phyloP scores from a whole-genome alignment of 805 yeast species.

The Candida verbasci region DNA sequence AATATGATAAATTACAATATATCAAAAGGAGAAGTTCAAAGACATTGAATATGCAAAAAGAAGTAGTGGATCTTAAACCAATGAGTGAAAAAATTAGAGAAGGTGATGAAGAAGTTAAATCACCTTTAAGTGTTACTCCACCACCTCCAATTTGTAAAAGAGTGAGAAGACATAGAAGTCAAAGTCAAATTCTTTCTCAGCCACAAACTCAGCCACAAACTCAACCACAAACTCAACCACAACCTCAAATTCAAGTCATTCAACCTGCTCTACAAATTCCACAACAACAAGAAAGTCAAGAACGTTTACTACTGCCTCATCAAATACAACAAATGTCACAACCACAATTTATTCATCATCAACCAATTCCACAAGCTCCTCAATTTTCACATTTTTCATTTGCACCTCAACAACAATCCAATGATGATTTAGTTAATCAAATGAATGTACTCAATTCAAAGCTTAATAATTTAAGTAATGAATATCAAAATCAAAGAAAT shows the following conservation, averaged over 20 bases:
- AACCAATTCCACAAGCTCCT: conserved; percentile 12
- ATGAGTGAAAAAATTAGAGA: conserved; percentile 6
- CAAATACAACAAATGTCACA: conserved; percentile 7
- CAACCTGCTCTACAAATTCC: conserved; percentile 8
- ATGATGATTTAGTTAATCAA: neutral
- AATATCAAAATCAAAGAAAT: conserved; percentile 1
- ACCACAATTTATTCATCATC: conserved; percentile 2
- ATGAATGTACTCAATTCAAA: neutral
- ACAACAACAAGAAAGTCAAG: conserved; percentile 1
- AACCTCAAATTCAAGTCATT: neutral
- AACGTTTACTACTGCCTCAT: neutral
- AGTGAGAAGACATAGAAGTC: neutral
- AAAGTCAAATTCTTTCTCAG: no score
- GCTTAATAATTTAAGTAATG: no score
- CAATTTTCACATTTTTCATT: conserved; percentile 38
- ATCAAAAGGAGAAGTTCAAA: conserved; percentile 72
- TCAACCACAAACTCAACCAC: conserved; percentile 8
- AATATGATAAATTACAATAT: conserved; percentile 61
- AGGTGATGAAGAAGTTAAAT: no score
- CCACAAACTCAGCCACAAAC: no score
- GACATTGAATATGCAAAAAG: conserved; percentile 34
- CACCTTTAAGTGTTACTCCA: no score
- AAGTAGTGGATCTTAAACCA: conserved; percentile 32
- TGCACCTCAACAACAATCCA: conserved; percentile 14
- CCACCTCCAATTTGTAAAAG: no score